Base-by-base conservation (phyloP, 805 yeast genomes). In the Zygosaccharomyces bisporus region DNA sequence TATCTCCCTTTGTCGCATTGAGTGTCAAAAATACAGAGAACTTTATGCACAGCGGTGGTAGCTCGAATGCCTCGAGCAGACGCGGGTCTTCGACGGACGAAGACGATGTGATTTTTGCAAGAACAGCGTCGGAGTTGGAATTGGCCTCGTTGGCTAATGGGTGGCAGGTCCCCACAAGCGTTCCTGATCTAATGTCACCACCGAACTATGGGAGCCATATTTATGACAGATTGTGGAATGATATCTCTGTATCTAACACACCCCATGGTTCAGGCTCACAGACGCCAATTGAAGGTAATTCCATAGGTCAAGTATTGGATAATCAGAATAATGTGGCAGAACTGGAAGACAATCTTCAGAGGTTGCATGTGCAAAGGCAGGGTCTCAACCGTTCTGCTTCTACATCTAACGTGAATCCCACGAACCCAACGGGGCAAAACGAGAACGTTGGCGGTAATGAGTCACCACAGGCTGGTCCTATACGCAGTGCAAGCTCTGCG, bases 191-290 rank as follows among this genome's bases (percentile, higher is more conserved):
- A 44, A 73, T 79, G 68, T 93, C 96, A 0, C 96, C 96, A 2
- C 95, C 97, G 20, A 75, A 83, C 45, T 89, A 89, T 61, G 89
- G 80, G 47, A 79, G 75, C 43, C 95, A 86, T 62, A 77, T 87
- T 29, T 86, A 83, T 63, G 97, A 89, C 64, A 70, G 85, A 44
- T 64, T 89, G 17, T 88, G 86, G 86, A 74, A 77, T 27, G 90
- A 82, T 45, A 71, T 80, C 6, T 60, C 47, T 18, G 49, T 52
- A 35, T 64, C 58, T n/a, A 55, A 57, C 49, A 60, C 66, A 1
- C 68, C 68, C 7, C 62, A 60, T 9, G 50, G 47, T 4, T 64
- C 70, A 2, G 58, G 55, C 6, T 10, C 58, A 3, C 64, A 53
- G 21, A 63, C 71, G 0, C 71, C 71, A 1, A 55, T 45, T 2